A percentile compares a stretch with the other conserved stretches of the same genome.
Evolutionary conservation across 306 rosid genomes (phyloP).

Genomic region (Vigna angularis): DNA sequence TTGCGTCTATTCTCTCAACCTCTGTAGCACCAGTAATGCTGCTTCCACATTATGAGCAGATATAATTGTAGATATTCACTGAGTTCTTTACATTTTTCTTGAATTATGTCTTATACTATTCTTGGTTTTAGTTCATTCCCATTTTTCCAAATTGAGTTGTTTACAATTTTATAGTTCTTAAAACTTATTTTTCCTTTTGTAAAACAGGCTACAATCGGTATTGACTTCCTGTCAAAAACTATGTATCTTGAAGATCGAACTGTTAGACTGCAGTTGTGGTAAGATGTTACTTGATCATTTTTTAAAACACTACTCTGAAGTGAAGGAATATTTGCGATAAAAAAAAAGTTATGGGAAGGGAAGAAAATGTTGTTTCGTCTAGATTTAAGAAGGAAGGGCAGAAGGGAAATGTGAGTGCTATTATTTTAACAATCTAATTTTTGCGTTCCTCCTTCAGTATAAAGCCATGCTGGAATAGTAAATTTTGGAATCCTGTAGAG

Average conservation of each 20-base stretch:
- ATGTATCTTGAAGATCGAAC: slow-evolving; percentile 79
- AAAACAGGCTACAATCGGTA: slow-evolving; percentile 66
- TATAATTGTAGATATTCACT: background rate
- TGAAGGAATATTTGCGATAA: background rate
- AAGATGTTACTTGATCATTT: slow-evolving; percentile 43
- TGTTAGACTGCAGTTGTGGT: slow-evolving; percentile 73
- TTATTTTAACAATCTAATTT: slow-evolving; percentile 13
- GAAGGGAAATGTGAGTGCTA: background rate
- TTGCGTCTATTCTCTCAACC: background rate
- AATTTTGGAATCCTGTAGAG: slow-evolving; percentile 24
- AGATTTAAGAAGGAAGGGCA: background rate
- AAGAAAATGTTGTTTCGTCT: slow-evolving; percentile 20
- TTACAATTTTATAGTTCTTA: slow-evolving; percentile 2
- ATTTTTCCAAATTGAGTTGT: slow-evolving; percentile 5
- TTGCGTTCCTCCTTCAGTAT: background rate
- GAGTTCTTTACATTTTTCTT: background rate
- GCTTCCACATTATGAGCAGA: background rate
- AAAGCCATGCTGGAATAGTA: background rate
- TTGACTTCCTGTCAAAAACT: slow-evolving; percentile 69
- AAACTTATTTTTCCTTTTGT: slow-evolving; percentile 33
- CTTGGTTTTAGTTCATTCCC: background rate
- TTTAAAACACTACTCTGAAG: slow-evolving; percentile 13
- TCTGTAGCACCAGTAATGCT: background rate
- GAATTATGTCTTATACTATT: background rate
- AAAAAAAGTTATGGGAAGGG: background rate